Conservation (phyloP, 2,329 filamentous ascomycete genomes). For the Colletotrichum plurivorum region DNA sequence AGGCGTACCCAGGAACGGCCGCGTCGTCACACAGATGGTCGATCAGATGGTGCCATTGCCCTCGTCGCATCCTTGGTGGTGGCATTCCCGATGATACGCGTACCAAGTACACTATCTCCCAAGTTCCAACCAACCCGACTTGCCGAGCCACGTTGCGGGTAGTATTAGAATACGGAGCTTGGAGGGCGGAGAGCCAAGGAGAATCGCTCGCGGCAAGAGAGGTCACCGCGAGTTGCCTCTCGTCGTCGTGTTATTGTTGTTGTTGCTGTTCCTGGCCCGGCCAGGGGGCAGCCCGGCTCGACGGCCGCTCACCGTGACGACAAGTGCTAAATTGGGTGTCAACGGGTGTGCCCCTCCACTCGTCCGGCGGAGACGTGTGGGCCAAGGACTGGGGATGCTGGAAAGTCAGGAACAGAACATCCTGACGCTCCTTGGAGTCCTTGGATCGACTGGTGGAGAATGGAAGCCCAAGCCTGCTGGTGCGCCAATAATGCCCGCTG, state of each 20-base stretch:
- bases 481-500: neutral
- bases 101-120: no score
- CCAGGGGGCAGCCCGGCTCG: slow-evolving; percentile 29
- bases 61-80: slow-evolving; percentile 3
- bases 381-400: no score
- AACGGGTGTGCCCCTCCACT: slow-evolving; percentile 9
- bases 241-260: slow-evolving; percentile 2
- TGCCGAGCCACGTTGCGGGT: no score
- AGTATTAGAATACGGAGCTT: neutral
- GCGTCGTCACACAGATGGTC: slow-evolving; percentile 36
- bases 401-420: neutral
- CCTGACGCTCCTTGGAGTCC: neutral
- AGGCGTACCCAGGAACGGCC: slow-evolving; percentile 34
- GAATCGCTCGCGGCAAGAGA: slow-evolving; percentile 7
- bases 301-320: slow-evolving; percentile 37
- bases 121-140: no score
- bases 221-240: slow-evolving; percentile 17
- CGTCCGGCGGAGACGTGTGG: no score
- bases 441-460: neutral
- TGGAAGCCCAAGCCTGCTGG: no score
- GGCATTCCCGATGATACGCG: neutral
- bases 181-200: neutral
- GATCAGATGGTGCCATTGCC: slow-evolving; percentile 39
- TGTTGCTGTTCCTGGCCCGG: slow-evolving; percentile 28
- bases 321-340: slow-evolving; percentile 35